Evolutionary conservation across 805 yeast species (phyloP), one percentile per base, ranked within the genome.

Genomic region (Deakozyma indianensis): DNA sequence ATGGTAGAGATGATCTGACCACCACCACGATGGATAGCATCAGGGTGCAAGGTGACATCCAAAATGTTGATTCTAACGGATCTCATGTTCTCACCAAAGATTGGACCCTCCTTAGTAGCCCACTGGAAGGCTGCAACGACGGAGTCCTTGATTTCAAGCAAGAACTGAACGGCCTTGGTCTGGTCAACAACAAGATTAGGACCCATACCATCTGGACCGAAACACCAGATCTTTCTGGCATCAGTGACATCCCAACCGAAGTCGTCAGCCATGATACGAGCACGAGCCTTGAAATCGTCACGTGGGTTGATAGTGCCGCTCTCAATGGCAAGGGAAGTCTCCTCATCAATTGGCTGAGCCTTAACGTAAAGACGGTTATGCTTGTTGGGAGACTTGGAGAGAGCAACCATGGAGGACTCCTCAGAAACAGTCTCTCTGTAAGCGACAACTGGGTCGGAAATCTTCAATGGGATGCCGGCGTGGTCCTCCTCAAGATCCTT

Each of bases 21-120:
- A 77, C 94, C 96, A 80, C 97, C 97, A 84, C 98, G 88, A 84
- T 90, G 98, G 75, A 90, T 90, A 73, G 98, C 96, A 84, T 90
- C 98, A 68, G 97, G 95, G 75, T 90, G 98, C 73, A 90, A 78
- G 61, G 96, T 88, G 67, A 90, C 98, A 81, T 90, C 98, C 76
- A 90, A 78, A 67, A 90, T 83, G 95, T 90, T 90, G 72, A 86
- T 75, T 77, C 97, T 87, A 65, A 87, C 78, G 64, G 95, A 84
- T 80, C 98, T 87, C 76, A 87, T 73, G 71, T 73, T 75, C 80
- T 92, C 97, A 77, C 94, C 95, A 66, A 92, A 77, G 69, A 90
- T 74, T 69, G 98, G 98, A 79, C 98, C 98, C 74, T 92, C 96
- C 78, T 84, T 88, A 66, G 96, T 78, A 74, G 97, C 97, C 96